These are phyloP conservation scores for Aspergillus puulaauensis DNA, from an alignment of 2,329 filamentous ascomycete genomes.

Conservation along the genomic window DNA sequence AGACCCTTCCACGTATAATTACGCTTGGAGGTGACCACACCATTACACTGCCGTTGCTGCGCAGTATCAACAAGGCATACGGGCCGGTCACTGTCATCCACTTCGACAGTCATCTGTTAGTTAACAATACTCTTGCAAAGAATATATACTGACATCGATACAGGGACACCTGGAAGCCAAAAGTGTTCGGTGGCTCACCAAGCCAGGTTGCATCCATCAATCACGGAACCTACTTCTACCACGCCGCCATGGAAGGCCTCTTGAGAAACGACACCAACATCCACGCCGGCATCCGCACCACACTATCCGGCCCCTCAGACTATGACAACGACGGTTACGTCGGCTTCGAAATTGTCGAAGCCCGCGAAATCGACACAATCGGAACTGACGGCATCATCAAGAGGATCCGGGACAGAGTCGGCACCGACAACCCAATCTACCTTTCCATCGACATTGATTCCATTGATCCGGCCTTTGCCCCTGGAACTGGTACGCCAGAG, in stretches of 20 bases:
- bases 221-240: slow-evolving; percentile 87
- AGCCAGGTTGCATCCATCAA: slow-evolving; percentile 75
- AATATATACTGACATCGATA: neutral
- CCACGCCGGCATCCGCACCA: slow-evolving; percentile 83
- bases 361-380: slow-evolving; percentile 67
- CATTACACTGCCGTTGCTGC: slow-evolving; percentile 51
- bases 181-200: slow-evolving; percentile 81
- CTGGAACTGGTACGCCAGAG: slow-evolving; percentile 59
- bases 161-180: slow-evolving; percentile 68
- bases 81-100: slow-evolving; percentile 65
- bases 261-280: slow-evolving; percentile 81
- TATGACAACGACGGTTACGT: slow-evolving; percentile 85
- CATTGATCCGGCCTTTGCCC: slow-evolving; percentile 71
- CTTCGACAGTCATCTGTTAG: slow-evolving; percentile 60
- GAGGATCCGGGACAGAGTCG: slow-evolving; percentile 73
- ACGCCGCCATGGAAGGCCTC: slow-evolving; percentile 74
- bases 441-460: slow-evolving; percentile 86
- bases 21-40: slow-evolving; percentile 60
- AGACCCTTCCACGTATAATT: slow-evolving; percentile 77
- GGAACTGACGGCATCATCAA: slow-evolving; percentile 74
- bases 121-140: neutral
- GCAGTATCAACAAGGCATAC: slow-evolving; percentile 64
- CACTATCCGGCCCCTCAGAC: slow-evolving; percentile 73
- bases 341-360: slow-evolving; percentile 80
- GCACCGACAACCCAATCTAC: slow-evolving; percentile 73